Base-by-base conservation (phyloP, 2,329 filamentous ascomycete genomes). In the Fusarium neocosmosporiellum region DNA sequence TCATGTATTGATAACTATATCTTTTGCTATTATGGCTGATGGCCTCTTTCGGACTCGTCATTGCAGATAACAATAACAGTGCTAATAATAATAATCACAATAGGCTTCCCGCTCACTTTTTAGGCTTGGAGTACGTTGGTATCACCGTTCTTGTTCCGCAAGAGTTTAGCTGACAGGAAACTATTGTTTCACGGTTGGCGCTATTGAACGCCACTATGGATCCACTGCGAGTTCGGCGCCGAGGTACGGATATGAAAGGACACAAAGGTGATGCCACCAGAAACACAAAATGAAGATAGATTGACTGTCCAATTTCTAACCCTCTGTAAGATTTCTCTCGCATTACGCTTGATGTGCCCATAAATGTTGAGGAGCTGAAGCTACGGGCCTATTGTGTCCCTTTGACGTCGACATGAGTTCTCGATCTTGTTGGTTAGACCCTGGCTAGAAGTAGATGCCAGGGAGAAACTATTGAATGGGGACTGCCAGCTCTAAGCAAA, bases 161-260 rank as follows among this genome's bases (percentile, higher is more conserved):
- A 7, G 31, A 37, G 53, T 18, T 7, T 22, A 18, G n/a, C 22
- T 57, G 53, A 57, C 14, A 18, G 20, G 31, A 27, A 18, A 24
- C 33, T 29, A 57, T 37, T 57, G 53, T 37, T 57, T 57, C 53
- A 33, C 9, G 7, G 33, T 14, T 37, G 53, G 33, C 53, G 53
- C 33, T 57, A 57, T 37, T 37, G 53, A 57, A 57, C 53, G 53
- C 53, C 33, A 37, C 53, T 24, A 13, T 57, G 53, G 50, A 36
- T 57, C 53, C 22, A 18, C 11, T 10, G 20, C 18, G 31, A 24
- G 5, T 36, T 27, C 16, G 43, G 43, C 22, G 10, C 24, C 16
- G 46, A 50, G 24, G 3, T n/a, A 50, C 16, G 41, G 41, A 46
- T 46, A 24, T 27, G 16, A 18, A 20, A 34, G 36, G 31, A 34